Evolutionary conservation across 768 basidiomycete genomes (phyloP), one percentile per base, ranked within the genome.

Genomic region (Dendrothele bispora): DNA sequence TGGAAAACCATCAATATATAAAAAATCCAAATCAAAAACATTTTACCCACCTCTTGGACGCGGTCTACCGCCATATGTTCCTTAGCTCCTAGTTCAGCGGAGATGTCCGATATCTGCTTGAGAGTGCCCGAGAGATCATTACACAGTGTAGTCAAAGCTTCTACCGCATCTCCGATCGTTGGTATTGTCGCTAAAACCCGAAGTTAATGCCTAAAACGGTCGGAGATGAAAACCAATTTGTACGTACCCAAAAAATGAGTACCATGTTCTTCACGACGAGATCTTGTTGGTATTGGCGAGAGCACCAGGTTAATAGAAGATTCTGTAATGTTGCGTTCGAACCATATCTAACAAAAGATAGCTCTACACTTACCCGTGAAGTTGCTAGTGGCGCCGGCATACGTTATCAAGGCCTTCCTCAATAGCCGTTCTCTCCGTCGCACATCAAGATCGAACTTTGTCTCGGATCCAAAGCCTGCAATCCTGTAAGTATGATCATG

Each of bases 21-120:
- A 22, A n/a, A 24, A 17, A 15, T 24, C 14, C 15, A 18, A 12
- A 37, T 7, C 24, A 20, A 32, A 2, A 14, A 17, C 2, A 49
- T 17, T 12, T 15, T 4, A 58, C 74, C n/a, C 50, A 86, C 86
- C 68, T 91, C 86, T 45, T 80, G 77, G 14, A 88, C 77, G 50
- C 85, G 84, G 17, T 88, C 85, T 5, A 88, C 73, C 14, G 78
- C 71, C 41, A 89, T 79, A 40, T 82, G 79, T n/a, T 89, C 83
- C 35, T 73, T 80, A n/a, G 84, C 78, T 3, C 79, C 75, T 22
- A 95, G 66, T 63, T 92, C 89, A 0, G 82, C 82, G 4, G 80
- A 75, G 12, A 93, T 67, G 55, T 83, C 82, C 3, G 73, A 66
- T 25, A 90, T 84, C 51, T 88, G 83, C 50, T 83, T 81, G 49